Evolutionary conservation across 352 stramenopile species (phyloP), one percentile per base, ranked within the genome.

Genomic region (Globisporangium orthogonon): DNA sequence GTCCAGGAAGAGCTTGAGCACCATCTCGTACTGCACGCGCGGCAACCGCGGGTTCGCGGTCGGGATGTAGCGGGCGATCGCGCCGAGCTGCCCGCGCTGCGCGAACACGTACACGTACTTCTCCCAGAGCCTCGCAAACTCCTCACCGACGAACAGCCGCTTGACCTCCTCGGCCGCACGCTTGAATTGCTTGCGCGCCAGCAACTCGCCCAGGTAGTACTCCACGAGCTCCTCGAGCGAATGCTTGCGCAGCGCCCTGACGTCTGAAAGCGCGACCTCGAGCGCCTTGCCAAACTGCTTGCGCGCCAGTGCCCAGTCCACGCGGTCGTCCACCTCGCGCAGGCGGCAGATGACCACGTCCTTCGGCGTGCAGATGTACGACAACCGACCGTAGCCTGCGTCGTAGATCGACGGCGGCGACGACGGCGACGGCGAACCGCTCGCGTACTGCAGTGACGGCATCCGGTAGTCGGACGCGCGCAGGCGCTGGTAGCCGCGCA

Each of bases 31-130:
- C 54, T 90, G 78, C 40, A 77, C 70, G 7, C 69, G 76, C 0
- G 84, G 84, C 6, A 94, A 61, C 3, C 81, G 69, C n/a, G 81
- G 81, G 41, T 63, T 91, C 0, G 78, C 58, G 0, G 84, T 91
- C n/a, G 84, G 84, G 40, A 94, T 86, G 59, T 66, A 86, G 4
- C 73, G 73, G 4, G 81, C 81, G 52, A 94, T 89, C 13, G 78
- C 74, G 56, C 70, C 83, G 54, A 94, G 48, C 48, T 91, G 79
- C 0, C 80, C 80, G 31, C 78, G 78, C 59, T 94, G 84, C 0
- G 81, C 80, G 56, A 91, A 94, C 30, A 94, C 75, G 48, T 94
- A 94, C 3, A 94, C 76, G 55, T 91, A 94, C n/a, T 91, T 94
- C 53, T 91, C 79, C 83, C 83, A 94, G 15, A 91, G 51, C 51